Evolutionary conservation across 257 asterid genomes (phyloP).

Genomic region (Thymus quinquecostatus): DNA sequence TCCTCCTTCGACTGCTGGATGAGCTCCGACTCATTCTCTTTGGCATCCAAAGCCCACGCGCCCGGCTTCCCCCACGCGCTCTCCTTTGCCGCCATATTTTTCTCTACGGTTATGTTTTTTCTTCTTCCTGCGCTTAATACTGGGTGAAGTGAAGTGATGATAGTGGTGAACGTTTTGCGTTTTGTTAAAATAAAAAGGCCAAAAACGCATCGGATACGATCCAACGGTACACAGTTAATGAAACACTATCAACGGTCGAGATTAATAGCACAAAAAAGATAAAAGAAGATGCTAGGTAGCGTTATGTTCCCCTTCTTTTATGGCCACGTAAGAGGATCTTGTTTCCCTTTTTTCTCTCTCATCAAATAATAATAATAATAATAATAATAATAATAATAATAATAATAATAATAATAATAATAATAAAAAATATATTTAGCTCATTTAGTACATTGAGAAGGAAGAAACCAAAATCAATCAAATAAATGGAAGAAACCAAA

Average conservation of each 20-base stretch:
- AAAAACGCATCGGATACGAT: conserved; percentile 31
- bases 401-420: no score
- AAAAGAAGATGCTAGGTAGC: no score
- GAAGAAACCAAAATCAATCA: neutral
- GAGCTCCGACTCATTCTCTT: conserved; percentile 70
- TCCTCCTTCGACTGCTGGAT: conserved; percentile 48
- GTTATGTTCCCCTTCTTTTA: no score
- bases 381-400: no score
- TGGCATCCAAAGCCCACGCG: conserved; percentile 93
- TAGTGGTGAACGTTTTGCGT: conserved; percentile 42
- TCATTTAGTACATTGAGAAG: neutral
- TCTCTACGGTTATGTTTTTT: conserved; percentile 3
- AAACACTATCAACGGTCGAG: conserved; percentile 26
- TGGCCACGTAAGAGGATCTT: no score
- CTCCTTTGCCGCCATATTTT: conserved; percentile 74
- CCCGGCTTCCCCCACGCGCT: conserved; percentile 90
- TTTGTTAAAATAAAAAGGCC: conserved; percentile 28
- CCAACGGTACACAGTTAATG: conserved; percentile 34
- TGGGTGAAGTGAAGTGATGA: conserved; percentile 28
- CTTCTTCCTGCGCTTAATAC: neutral
- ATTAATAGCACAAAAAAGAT: no score
- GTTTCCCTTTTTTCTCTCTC: no score
- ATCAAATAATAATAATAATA: no score
- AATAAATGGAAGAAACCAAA: neutral
- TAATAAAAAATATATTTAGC: neutral